Conservation (phyloP, 805 yeast genomes). For the Suhomyces tanzawaensis region DNA sequence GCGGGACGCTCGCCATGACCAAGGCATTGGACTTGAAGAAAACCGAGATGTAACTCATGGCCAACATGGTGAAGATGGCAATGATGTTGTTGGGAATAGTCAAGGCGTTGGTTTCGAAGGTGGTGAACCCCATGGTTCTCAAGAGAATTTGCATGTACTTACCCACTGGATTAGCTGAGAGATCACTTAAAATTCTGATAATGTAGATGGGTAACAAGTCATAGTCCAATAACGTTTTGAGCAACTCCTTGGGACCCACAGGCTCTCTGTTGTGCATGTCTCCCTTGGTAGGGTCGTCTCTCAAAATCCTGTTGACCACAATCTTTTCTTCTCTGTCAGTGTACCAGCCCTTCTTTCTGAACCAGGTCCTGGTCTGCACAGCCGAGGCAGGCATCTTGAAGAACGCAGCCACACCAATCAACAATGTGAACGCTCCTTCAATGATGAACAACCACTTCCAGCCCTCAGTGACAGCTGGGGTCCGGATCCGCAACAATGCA, state of each 20-base stretch:
- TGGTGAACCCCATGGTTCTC: slow-evolving; percentile 46
- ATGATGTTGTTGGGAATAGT: slow-evolving; percentile 48
- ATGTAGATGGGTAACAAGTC: slow-evolving; percentile 28
- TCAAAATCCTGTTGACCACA: slow-evolving; percentile 27
- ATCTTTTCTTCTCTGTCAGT: slow-evolving; percentile 27
- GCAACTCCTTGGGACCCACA: slow-evolving; percentile 17
- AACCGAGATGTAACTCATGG: slow-evolving; percentile 23
- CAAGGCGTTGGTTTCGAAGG: slow-evolving; percentile 51
- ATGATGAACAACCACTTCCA: slow-evolving; percentile 26
- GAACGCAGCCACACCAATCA: slow-evolving; percentile 19
- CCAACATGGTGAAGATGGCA: slow-evolving; percentile 19
- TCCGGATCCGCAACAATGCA: slow-evolving; percentile 17
- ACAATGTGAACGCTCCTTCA: slow-evolving; percentile 21
- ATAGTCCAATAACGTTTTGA: slow-evolving; percentile 20
- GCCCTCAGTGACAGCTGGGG: slow-evolving; percentile 15
- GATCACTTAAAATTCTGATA: slow-evolving; percentile 21
- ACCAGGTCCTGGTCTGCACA: slow-evolving; percentile 26
- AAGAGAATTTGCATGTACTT: slow-evolving; percentile 12
- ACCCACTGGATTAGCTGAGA: slow-evolving; percentile 17
- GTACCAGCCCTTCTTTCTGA: slow-evolving; percentile 25
- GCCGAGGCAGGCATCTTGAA: slow-evolving; percentile 54
- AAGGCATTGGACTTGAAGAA: slow-evolving; percentile 19
- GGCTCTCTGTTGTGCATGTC: slow-evolving; percentile 32
- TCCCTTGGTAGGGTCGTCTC: slow-evolving; percentile 32
- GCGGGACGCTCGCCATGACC: slow-evolving; percentile 11